Base-by-base conservation (phyloP, 1,284 basidiomycete genomes). In the Pascua sp. region DNA sequence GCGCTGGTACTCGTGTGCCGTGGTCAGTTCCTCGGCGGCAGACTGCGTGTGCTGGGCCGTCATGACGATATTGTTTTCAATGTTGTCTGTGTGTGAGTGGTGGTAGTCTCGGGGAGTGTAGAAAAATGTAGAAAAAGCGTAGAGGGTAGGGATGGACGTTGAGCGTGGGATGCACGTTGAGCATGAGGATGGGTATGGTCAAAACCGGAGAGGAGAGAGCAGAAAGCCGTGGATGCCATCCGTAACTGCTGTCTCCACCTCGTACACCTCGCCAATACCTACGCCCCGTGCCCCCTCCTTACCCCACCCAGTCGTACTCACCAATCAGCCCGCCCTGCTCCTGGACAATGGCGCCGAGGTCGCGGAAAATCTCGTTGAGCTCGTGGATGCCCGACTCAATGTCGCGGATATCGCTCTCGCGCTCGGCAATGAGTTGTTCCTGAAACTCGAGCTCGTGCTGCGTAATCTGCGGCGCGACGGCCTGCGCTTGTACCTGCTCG, bases 361-460 rank as follows among this genome's bases (percentile, higher is more conserved):
- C 95, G 44, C 91, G 85, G 82, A 99, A 98, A 69, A 99, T 98
- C 77, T 97, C 92, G 49, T 92, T 87, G 47, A 99, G 80, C 74
- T 99, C 95, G 69, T 97, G 92, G 53, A 99, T 97, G 8, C 96
- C 95, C 1, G 85, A 87, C 79, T 98, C 96, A 60, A 99, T 99
- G 72, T 98, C 94, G 46, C 89, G 85, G 58, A 98, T 98, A 71
- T 98, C 95, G 1, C 82, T 82, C 74, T 99, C 95, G 16, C 96
- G 89, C 74, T 98, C 95, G 57, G 90, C 89, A 61, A 98, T 96
- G 41, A 98, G 80, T 11, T 91, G 90, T 69, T 99, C 95, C 73
- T 98, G 96, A 75, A 95, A 95, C 41, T 92, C 92, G 36, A 98
- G 83, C 74, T 98, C 95, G 64, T 91, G 88, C 0, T 90, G 87